A percentile compares a stretch with the other conserved stretches of the same genome.
These are phyloP conservation scores for Aspergillus hiratsukae DNA, from an alignment of 2,329 filamentous ascomycete genomes.

Conservation along the genomic window DNA sequence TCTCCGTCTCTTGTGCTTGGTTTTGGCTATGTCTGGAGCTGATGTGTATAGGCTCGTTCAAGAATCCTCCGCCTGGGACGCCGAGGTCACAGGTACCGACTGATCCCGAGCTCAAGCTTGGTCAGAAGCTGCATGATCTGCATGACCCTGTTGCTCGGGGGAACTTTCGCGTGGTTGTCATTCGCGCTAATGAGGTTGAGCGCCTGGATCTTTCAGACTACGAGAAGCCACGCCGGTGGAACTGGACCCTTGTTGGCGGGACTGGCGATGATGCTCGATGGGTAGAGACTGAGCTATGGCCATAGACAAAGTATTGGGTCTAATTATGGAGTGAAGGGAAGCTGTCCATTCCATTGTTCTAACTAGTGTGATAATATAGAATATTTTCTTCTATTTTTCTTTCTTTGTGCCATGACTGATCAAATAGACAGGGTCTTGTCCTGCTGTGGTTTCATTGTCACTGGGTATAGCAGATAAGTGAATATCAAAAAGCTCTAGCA, in stretches of 20 bases:
- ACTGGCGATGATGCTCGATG: constrained; percentile 49
- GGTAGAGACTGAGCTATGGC: constrained; percentile 68
- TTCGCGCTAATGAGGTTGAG: constrained; percentile 76
- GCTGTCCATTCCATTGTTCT: not conserved
- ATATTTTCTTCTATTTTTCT: not conserved
- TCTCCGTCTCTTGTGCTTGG: not conserved
- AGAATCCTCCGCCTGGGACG: constrained; percentile 65
- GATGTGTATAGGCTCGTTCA: constrained; percentile 56
- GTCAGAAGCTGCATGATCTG: constrained; percentile 65
- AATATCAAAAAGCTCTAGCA: not conserved
- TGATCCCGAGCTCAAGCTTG: constrained; percentile 44
- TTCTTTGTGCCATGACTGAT: not conserved
- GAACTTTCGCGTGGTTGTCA: constrained; percentile 84
- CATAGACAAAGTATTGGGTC: constrained; percentile 28
- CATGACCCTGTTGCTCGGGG: constrained; percentile 64
- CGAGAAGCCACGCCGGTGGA: constrained; percentile 58
- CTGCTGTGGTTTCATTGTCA: not conserved
- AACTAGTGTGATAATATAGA: not conserved
- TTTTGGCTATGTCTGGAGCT: not conserved
- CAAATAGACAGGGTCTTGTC: not conserved
- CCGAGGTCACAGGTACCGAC: constrained; percentile 51
- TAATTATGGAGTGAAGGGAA: not conserved
- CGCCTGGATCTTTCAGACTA: constrained; percentile 66
- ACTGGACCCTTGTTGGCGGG: constrained; percentile 57
- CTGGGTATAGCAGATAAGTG: not conserved